phyloP scores from a whole-genome alignment of 1,284 basidiomycete genomes.

The Rhodotorula sp. region DNA sequence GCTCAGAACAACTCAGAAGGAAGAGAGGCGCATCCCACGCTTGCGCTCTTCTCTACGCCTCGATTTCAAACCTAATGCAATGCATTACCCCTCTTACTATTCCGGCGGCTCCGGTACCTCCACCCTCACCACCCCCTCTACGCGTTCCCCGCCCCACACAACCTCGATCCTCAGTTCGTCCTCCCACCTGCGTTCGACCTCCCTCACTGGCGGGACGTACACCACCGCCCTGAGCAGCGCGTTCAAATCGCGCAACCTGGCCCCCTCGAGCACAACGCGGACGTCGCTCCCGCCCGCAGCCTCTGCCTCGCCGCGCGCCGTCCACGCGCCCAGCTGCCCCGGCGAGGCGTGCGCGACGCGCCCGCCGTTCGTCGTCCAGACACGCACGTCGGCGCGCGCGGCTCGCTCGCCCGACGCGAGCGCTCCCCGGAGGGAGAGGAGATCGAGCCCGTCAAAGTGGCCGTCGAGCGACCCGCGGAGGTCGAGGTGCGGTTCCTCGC shows the following conservation, averaged over 20 bases:
- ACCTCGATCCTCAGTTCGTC: constrained; percentile 38
- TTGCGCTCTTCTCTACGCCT: too few relatives aligned
- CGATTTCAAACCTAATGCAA: too few relatives aligned
- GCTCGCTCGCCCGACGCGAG: background rate
- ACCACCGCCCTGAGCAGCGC: constrained; percentile 8
- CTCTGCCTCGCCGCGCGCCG: constrained; percentile 1
- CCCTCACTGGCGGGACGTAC: constrained; percentile 10
- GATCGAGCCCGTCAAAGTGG: constrained; percentile 37
- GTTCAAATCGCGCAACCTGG: constrained; percentile 30
- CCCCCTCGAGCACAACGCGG: constrained; percentile 1
- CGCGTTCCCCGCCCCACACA: constrained; percentile 41
- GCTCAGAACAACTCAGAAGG: too few relatives aligned
- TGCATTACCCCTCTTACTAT: too few relatives aligned
- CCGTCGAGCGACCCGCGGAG: constrained; percentile 34
- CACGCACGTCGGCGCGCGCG: constrained; percentile 1
- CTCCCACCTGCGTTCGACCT: constrained; percentile 35
- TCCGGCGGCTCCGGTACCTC: background rate
- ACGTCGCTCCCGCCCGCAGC: constrained; percentile 7
- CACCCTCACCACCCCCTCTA: background rate
- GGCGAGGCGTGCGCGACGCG: background rate
- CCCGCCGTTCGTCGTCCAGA: constrained; percentile 15
- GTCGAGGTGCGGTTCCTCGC: constrained; percentile 15
- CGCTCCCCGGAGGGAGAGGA: constrained; percentile 24
- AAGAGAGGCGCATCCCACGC: too few relatives aligned
- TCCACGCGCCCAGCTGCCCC: background rate